Evolutionary conservation across 305 asterid genomes (phyloP).

Genomic region (Plantago rigida): DNA sequence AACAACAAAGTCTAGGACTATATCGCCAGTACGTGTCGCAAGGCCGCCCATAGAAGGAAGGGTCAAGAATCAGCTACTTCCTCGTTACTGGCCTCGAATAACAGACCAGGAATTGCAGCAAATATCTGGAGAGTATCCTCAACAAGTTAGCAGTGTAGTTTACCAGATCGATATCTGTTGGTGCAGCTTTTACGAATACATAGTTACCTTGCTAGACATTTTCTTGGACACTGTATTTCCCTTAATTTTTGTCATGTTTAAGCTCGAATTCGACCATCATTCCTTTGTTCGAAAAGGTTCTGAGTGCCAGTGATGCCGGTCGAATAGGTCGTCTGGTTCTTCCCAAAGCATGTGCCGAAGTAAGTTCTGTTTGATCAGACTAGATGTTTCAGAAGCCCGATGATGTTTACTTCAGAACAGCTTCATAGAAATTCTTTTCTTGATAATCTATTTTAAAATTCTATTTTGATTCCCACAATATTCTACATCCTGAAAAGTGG

Average conservation of each 20-base stretch:
- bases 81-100: slow-evolving; percentile 96
- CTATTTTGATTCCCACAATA: too few species aligned
- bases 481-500: neutral
- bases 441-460: neutral
- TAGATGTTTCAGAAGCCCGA: neutral
- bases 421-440: neutral
- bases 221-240: slow-evolving; percentile 29
- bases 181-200: neutral
- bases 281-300: slow-evolving; percentile 89
- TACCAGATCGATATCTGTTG: slow-evolving; percentile 9
- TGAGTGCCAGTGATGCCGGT: slow-evolving; percentile 99
- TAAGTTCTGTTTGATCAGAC: slow-evolving; percentile 30
- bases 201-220: slow-evolving; percentile 1
- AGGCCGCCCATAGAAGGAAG: slow-evolving; percentile 97
- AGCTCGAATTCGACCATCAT: slow-evolving; percentile 79
- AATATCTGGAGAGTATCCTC: slow-evolving; percentile 97
- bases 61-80: slow-evolving; percentile 83
- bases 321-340: slow-evolving; percentile 96
- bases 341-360: slow-evolving; percentile 99
- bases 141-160: neutral
- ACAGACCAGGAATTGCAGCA: slow-evolving; percentile 92
- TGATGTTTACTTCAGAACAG: too few species aligned
- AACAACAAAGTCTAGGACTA: slow-evolving; percentile 38
- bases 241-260: slow-evolving; percentile 37
- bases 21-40: slow-evolving; percentile 72